phyloP scores from a whole-genome alignment of 768 basidiomycete genomes.

The Pholiota molesta region DNA sequence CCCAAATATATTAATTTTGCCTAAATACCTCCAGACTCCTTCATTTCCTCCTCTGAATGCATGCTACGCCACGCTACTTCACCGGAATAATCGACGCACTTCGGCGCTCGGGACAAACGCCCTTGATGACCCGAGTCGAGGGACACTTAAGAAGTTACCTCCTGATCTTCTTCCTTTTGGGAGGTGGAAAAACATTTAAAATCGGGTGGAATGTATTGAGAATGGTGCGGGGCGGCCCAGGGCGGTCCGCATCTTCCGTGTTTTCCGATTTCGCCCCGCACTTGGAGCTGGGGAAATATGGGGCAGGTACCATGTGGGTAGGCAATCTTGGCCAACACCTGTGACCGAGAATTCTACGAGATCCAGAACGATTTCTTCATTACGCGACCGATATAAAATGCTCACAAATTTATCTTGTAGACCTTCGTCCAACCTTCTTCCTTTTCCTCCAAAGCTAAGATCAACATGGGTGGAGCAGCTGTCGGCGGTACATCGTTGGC shows the following conservation, averaged over 20 bases:
- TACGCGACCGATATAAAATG: background rate
- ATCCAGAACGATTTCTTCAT: constrained; percentile 2
- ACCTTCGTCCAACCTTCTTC: background rate
- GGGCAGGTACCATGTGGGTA: background rate
- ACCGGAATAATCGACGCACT: background rate
- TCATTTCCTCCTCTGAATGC: background rate
- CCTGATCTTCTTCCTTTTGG: background rate
- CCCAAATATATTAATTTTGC: constrained; percentile 16
- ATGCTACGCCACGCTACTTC: background rate
- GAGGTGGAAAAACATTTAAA: background rate
- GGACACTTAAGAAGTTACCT: background rate
- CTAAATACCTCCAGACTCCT: constrained; percentile 1
- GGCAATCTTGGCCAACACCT: background rate
- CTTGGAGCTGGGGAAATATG: constrained; percentile 15
- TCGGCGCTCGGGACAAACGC: background rate
- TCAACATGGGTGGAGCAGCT: constrained; percentile 46
- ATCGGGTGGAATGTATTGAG: background rate
- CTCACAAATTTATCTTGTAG: background rate
- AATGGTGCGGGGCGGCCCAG: background rate
- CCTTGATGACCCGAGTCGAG: background rate
- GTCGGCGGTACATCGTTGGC: constrained; percentile 33
- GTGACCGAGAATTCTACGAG: constrained; percentile 16
- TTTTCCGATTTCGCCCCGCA: background rate
- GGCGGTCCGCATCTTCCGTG: background rate
- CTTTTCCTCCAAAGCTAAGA: background rate